Conservation (phyloP, 192 early-diverging fungal species). For the Dissophora globulifera region DNA sequence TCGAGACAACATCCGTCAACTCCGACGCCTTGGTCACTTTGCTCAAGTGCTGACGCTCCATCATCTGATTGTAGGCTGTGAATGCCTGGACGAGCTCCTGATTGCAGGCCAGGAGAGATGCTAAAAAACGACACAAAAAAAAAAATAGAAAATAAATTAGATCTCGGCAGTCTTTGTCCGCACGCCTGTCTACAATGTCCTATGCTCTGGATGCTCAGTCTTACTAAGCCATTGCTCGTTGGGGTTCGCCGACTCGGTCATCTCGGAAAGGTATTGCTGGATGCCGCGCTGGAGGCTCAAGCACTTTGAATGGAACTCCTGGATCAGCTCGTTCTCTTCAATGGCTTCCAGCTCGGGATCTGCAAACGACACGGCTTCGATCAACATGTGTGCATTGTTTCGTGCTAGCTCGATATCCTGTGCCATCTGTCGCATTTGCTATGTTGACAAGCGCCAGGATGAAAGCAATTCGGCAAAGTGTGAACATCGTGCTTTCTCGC, state of each 20-base stretch:
- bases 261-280: slow-evolving; percentile 53
- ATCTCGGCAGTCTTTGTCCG: no score
- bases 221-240: slow-evolving; percentile 62
- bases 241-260: slow-evolving; percentile 46
- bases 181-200: no score
- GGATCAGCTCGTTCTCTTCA: slow-evolving; percentile 64
- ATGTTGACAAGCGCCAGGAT: neutral
- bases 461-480: no score
- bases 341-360: slow-evolving; percentile 66
- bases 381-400: slow-evolving; percentile 64
- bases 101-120: slow-evolving; percentile 60
- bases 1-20: slow-evolving; percentile 13
- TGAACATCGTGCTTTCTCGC: no score
- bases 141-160: neutral
- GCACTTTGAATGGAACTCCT: slow-evolving; percentile 68
- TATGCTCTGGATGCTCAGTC: neutral
- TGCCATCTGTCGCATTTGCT: slow-evolving; percentile 55
- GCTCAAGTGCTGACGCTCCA: slow-evolving; percentile 59
- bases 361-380: slow-evolving; percentile 63
- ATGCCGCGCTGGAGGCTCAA: slow-evolving; percentile 54
- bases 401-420: slow-evolving; percentile 63
- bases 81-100: slow-evolving; percentile 62
- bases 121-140: slow-evolving; percentile 24
- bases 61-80: slow-evolving; percentile 66
- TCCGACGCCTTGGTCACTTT: slow-evolving; percentile 56